Conservation (phyloP, 345 rosid species). For the Melaleuca quinquenervia region DNA sequence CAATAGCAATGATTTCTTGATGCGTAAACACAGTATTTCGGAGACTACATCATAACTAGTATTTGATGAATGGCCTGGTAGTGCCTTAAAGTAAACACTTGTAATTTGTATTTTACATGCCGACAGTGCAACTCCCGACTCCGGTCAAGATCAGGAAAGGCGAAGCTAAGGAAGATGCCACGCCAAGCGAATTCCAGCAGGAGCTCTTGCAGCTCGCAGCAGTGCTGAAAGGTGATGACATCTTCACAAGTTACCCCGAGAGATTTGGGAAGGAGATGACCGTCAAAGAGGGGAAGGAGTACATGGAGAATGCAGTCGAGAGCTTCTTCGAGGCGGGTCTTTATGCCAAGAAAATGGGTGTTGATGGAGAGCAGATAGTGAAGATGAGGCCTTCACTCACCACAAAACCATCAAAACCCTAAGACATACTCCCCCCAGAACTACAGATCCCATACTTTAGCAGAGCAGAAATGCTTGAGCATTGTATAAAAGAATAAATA, state of each 20-base stretch:
- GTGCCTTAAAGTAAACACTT: background rate
- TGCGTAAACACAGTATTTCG: background rate
- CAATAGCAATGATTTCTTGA: background rate
- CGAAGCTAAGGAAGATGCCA: conserved; percentile 56
- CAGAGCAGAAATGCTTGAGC: background rate
- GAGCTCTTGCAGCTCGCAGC: conserved; percentile 82
- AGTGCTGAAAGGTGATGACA: conserved; percentile 53
- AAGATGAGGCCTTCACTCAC: conserved; percentile 86
- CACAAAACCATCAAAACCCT: conserved; percentile 32
- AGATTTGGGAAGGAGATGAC: conserved; percentile 52
- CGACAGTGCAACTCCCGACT: conserved; percentile 34
- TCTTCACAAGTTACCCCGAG: conserved; percentile 36
- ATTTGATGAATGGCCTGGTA: background rate
- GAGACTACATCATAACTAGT: background rate
- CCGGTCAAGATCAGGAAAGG: conserved; percentile 50
- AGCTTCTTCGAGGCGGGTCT: conserved; percentile 62
- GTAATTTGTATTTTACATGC: background rate
- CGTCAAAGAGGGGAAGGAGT: conserved; percentile 60
- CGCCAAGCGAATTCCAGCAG: conserved; percentile 69
- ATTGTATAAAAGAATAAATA: background rate
- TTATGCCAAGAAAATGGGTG: conserved; percentile 66
- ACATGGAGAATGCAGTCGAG: conserved; percentile 76
- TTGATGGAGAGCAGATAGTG: conserved; percentile 57
- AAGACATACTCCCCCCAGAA: background rate
- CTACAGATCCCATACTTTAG: background rate